Base-by-base conservation (phyloP, 129 eudicot species). In the Centella asiatica region DNA sequence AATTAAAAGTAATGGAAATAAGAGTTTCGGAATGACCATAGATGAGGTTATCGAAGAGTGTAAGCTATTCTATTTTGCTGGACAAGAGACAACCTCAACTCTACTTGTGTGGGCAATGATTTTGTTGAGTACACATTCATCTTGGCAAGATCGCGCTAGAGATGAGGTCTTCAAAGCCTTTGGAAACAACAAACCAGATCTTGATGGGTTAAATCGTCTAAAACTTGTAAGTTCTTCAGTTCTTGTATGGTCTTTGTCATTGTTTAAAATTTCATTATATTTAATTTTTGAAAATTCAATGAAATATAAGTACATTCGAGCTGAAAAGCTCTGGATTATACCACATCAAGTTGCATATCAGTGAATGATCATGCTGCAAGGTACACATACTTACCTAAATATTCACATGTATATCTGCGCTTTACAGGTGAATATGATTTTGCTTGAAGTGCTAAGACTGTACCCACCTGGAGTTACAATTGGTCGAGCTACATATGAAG, bases 381-480 rank as follows among this genome's bases (percentile, higher is more conserved):
- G n/a, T n/a, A n/a, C n/a, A n/a, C n/a, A n/a, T n/a, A n/a, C n/a
- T n/a, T n/a, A n/a, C n/a, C n/a, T n/a, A n/a, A n/a, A n/a, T n/a
- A n/a, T n/a, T n/a, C n/a, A n/a, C n/a, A 7, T 34, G 11, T 42
- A 6, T 6, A 6, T 13, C 2, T 42, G 12, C 12, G 17, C 15
- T 42, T 42, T 6, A 12, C 47, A 42, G 47, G 47, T 42, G 15
- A 42, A 2, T 42, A 42, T 42, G 47, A 42, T 52, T 52, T 52
- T 52, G 2, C n/a, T 14, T 26, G 79, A 74, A 61, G 74, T 68
- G 36, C 56, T 74, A 15, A 62, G 79, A 31, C 26, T 74, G 19
- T 74, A 74, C 33, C 60, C 79, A 15, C 67, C 79, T 1, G 29
- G 5, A 69, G 14, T 23, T 23, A 13, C 39, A 58, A 18, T 74